Base-by-base conservation (phyloP, 2,329 filamentous ascomycete genomes). In the Blumeria hordei region DNA sequence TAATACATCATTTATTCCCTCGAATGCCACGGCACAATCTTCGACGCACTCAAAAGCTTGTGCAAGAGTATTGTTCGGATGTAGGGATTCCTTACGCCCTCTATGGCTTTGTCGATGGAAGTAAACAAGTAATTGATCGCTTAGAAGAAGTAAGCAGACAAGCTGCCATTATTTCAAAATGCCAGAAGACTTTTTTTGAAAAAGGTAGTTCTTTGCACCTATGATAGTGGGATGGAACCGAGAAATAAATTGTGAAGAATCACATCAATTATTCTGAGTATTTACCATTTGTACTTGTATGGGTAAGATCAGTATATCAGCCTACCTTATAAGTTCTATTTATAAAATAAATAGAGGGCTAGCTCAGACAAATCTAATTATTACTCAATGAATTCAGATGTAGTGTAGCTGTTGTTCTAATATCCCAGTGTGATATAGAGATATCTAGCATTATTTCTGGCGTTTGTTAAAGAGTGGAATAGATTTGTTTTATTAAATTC, bases 21-120 rank as follows among this genome's bases (percentile, higher is more conserved):
- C 77, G 87, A 10, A 79, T 94, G 58, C 88, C 88, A 9, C 74
- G 87, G 44, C 87, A 94, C 67, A 94, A 94, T 66, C 74, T 94
- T 54, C 80, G 87, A 50, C 71, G 71, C 56, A 76, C 82, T 3
- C 87, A 92, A 68, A 78, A 75, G 61, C 71, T 92, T 37, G 85
- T 94, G 9, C 74, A 82, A 62, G 79, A 85, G 49, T 94, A 93
- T 63, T 94, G 87, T 62, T 71, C 78, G 50, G 87, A 93, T 32
- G 85, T 86, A 0, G 80, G 78, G 14, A 85, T 94, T 56, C 85
- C 85, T 1, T 94, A 94, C 64, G 83, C 86, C 6, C 73, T 92
- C 54, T 88, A 88, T 63, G 86, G 85, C 0, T 94, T 94, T 64
- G 77, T 85, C 16, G 78, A 87, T 60, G 84, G 87, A 6, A 94